Conservation (phyloP, 2,329 filamentous ascomycete species). For the Bipolaris oryzae region DNA sequence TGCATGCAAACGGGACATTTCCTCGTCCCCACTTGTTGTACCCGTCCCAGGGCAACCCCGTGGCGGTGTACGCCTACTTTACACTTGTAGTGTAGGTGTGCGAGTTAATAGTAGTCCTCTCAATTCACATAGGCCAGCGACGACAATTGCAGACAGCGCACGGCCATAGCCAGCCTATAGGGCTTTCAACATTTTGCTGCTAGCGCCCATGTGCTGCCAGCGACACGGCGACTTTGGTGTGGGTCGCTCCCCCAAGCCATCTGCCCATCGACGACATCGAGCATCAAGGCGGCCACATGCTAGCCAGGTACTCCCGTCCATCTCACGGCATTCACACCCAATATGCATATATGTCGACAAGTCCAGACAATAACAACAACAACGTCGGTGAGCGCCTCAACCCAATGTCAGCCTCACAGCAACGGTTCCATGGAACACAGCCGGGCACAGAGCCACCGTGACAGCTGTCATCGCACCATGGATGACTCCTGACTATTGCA, state of each 20-base stretch:
- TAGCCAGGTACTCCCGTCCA: constrained; percentile 21
- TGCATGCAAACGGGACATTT: constrained; percentile 27
- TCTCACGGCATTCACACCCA: constrained; percentile 12
- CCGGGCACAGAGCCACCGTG: not conserved
- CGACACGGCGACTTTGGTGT: constrained; percentile 29
- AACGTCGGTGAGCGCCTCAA: constrained; percentile 1
- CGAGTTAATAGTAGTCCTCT: no score
- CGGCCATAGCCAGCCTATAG: constrained; percentile 30
- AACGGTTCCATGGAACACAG: constrained; percentile 18
- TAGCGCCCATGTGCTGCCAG: constrained; percentile 6
- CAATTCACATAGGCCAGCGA: constrained; percentile 21
- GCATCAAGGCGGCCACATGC: constrained; percentile 6
- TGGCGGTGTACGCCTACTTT: constrained; percentile 31
- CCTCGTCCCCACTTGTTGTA: constrained; percentile 32
- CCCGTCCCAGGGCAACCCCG: constrained; percentile 32
- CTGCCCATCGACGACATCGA: constrained; percentile 24
- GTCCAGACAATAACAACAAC: constrained; percentile 1
- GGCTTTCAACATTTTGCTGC: constrained; percentile 14
- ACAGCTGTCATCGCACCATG: constrained; percentile 5
- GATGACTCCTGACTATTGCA: constrained; percentile 12
- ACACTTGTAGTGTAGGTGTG: no score
- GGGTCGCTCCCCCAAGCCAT: constrained; percentile 14
- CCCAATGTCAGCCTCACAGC: constrained; percentile 9
- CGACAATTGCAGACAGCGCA: constrained; percentile 35
- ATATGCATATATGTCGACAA: constrained; percentile 14